Base-by-base conservation (phyloP, 2,329 filamentous ascomycete species). In the Acephala macrosclerotiorum region DNA sequence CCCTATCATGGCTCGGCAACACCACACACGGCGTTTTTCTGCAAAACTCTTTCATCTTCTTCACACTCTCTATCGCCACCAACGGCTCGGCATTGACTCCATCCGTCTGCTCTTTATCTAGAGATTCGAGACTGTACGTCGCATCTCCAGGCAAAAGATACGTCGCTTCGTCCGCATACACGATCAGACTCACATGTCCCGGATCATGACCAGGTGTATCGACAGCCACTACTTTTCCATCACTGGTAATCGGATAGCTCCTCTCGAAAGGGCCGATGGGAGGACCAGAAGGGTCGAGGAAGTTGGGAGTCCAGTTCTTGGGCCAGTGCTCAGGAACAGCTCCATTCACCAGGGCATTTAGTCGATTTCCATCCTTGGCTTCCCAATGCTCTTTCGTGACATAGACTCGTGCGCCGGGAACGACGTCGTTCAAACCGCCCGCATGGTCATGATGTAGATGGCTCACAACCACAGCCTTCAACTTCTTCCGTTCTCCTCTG, bases 171-270 rank as follows among this genome's bases (percentile, higher is more conserved):
- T 71, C 72, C 1, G 62, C 68, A 60, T 72, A 66, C 5, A 71
- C 66, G n/a, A 78, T 63, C 45, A 79, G 25, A 6, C 73, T 74
- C 11, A 78, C 66, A 61, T 79, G 77, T 0, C 77, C 77, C 1
- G 73, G 73, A 4, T 77, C 75, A 62, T 79, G 77, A 7, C 77
- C 77, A 12, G 77, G 75, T 5, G 77, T 79, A 53, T 76, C 73
- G 0, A 79, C 75, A 6, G 72, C 73, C 0, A 74, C 69, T 20
- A 79, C 67, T 11, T 60, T 71, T 0, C 74, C 76, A 70, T 78
- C 73, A 1, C 56, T 56, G 7, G 77, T 77, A 9, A 79, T 61
- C 9, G 71, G 72, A 61, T 70, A 73, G 5, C 71, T 74, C 22
- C 72, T 58, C 22, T 64, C 67, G 71, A 75, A 79, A 0, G 77